phyloP scores from a whole-genome alignment of 495 filamentous ascomycete genomes.

The Hypoxylon lienhwacheense region DNA sequence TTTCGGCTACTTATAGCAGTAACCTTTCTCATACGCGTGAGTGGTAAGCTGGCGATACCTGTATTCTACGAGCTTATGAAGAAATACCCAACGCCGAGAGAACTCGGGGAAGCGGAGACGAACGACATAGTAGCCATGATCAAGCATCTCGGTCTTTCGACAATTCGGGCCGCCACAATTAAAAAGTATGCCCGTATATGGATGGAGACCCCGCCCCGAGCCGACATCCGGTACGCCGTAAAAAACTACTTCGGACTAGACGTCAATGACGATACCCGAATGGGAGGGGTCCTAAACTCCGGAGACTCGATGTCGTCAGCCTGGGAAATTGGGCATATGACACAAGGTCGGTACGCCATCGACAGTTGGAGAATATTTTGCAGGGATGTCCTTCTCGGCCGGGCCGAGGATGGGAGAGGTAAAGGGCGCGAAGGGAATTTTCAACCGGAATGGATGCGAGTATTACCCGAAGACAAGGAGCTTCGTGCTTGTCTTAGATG shows the following conservation, averaged over 20 bases:
- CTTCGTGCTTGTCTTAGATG: conserved; percentile 81
- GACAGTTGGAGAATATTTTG: conserved; percentile 97
- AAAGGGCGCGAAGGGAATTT: conserved; percentile 44
- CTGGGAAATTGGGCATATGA: conserved; percentile 87
- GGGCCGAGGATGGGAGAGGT: conserved; percentile 65
- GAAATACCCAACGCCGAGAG: conserved; percentile 66
- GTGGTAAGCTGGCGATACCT: conserved; percentile 73
- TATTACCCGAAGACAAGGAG: conserved; percentile 86
- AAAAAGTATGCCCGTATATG: conserved; percentile 69
- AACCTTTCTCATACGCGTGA: conserved; percentile 81
- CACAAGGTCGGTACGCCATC: conserved; percentile 84
- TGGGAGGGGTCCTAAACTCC: conserved; percentile 47
- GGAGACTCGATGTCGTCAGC: conserved; percentile 43
- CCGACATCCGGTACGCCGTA: conserved; percentile 62
- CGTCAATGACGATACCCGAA: conserved; percentile 59
- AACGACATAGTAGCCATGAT: conserved; percentile 66
- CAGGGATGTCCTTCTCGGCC: conserved; percentile 70
- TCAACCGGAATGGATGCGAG: conserved; percentile 82
- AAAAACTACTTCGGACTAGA: conserved; percentile 65
- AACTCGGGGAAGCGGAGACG: conserved; percentile 61
- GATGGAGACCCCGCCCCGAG: conserved; percentile 63
- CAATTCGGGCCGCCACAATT: conserved; percentile 56
- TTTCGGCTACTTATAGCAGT: conserved; percentile 74
- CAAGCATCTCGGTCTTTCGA: conserved; percentile 69
- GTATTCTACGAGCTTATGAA: conserved; percentile 69